Evolutionary conservation across 148 eudicot species (phyloP), one percentile per base, ranked within the genome.

Genomic region (Amaranthus cruentus): DNA sequence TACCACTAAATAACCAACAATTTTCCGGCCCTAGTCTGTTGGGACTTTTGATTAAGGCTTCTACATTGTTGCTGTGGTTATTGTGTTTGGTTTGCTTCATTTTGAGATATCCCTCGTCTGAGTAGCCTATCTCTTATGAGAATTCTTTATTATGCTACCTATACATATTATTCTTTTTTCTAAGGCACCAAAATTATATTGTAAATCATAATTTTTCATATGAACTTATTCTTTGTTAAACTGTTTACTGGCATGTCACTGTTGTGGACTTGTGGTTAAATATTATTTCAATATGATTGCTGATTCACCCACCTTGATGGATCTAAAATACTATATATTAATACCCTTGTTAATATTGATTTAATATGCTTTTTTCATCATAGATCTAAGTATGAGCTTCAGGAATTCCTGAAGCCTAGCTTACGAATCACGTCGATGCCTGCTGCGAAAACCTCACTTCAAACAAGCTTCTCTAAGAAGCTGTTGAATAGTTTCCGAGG

Each of bases 301-400:
- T 51, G 61, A 9, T 62, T 28, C 38, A 28, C 38, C 38, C 38
- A 28, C 38, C 38, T 28, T 28, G 38, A 28, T 28, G 38, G 38
- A 28, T 28, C 38, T 28, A 28, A 28, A 28, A 28, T 28, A 28
- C 38, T 28, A 28, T 28, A 28, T 28, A 28, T 28, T 28, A 28
- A 28, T 28, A 28, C 38, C 38, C 38, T 28, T 28, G 38, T 28
- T 0, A 28, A 28, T 28, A 28, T 28, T 28, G 38, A 28, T 28
- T 28, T 28, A 28, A 28, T 50, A 12, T 49, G 6, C 44, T 46
- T 55, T 28, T 68, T 46, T 46, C 49, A 66, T 58, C 77, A 74
- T 73, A 93, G 98, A 83, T 87, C 97, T 4, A 93, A 94, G 81
- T 94, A 94, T 79, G 98, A 91, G 88, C 87, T 73, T 75, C 97